phyloP scores from a whole-genome alignment of 805 yeast species.

The Isabelozyma gotoi region DNA sequence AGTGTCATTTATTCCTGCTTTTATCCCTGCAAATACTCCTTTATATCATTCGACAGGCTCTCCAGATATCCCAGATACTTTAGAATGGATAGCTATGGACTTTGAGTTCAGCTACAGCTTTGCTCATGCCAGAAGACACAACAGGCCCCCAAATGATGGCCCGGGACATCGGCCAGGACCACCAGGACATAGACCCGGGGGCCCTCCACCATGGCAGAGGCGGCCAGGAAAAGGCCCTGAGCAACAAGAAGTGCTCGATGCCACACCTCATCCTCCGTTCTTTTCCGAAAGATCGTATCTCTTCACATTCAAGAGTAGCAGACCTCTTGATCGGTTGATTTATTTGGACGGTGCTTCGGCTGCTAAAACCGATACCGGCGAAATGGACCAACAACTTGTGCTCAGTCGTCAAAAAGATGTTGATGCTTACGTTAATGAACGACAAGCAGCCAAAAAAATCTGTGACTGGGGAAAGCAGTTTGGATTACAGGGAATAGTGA shows the following conservation, averaged over 20 bases:
- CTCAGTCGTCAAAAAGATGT: constrained; percentile 17
- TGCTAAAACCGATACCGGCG: constrained; percentile 56
- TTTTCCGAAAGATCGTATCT: constrained; percentile 18
- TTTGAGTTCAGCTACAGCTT: constrained; percentile 58
- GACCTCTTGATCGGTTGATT: constrained; percentile 49
- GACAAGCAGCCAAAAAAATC: constrained; percentile 46
- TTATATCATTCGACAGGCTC: constrained; percentile 52
- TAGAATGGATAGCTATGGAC: constrained; percentile 68
- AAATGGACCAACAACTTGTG: constrained; percentile 51
- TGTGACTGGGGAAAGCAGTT: constrained; percentile 56
- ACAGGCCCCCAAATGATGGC: constrained; percentile 4
- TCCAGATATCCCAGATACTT: constrained; percentile 42
- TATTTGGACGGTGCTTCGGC: constrained; percentile 70
- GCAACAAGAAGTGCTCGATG: constrained; percentile 1
- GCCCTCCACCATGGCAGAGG: constrained; percentile 7
- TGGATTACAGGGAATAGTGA: constrained; percentile 57
- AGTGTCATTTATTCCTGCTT: constrained; percentile 59
- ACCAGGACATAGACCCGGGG: constrained; percentile 5
- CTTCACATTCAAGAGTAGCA: constrained; percentile 47
- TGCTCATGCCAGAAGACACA: constrained; percentile 21
- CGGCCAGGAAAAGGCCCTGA: constrained; percentile 5
- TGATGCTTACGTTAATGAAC: constrained; percentile 33
- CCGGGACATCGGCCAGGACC: constrained; percentile 3
- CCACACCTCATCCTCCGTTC: background rate
- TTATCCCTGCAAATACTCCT: constrained; percentile 57